Conservation (phyloP, 352 stramenopile species). For the Pythium dissimile region DNA sequence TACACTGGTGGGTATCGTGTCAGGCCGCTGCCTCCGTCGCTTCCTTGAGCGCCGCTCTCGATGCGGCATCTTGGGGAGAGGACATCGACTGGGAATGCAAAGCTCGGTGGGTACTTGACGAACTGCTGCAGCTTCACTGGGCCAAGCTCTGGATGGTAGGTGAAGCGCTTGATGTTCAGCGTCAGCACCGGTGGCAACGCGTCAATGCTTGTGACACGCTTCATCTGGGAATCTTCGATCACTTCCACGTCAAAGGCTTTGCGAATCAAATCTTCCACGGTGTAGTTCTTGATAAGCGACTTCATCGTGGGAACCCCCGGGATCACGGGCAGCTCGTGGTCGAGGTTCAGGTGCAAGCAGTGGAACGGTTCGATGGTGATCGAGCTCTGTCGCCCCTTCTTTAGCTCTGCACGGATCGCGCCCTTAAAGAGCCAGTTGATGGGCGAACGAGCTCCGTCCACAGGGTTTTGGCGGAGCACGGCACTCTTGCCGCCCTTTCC, state of each 20-base stretch:
- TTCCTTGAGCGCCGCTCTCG: constrained; percentile 32
- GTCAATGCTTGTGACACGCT: constrained; percentile 70
- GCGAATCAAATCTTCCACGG: constrained; percentile 72
- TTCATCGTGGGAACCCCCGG: constrained; percentile 29
- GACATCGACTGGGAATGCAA: constrained; percentile 67
- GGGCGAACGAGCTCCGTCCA: constrained; percentile 59
- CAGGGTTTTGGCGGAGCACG: constrained; percentile 67
- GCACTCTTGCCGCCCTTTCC: constrained; percentile 74
- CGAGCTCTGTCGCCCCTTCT: constrained; percentile 67
- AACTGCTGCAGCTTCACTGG: constrained; percentile 84
- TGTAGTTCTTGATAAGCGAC: constrained; percentile 43
- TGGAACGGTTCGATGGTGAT: constrained; percentile 88
- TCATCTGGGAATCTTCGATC: constrained; percentile 69
- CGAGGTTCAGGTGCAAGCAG: constrained; percentile 78
- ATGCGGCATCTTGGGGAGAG: constrained; percentile 62
- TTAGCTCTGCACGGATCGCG: constrained; percentile 70
- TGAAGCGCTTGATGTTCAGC: constrained; percentile 84
- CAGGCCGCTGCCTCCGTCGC: not conserved
- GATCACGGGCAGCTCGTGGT: constrained; percentile 37
- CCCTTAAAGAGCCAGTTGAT: constrained; percentile 88
- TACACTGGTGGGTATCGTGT: constrained; percentile 38
- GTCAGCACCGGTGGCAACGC: constrained; percentile 74
- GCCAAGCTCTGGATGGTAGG: constrained; percentile 72
- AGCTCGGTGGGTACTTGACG: constrained; percentile 70
- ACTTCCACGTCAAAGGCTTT: constrained; percentile 72